A percentile compares a stretch with the other conserved stretches of the same genome.
Conservation (phyloP, 208 protist species). For the Leishmania arabica region DNA sequence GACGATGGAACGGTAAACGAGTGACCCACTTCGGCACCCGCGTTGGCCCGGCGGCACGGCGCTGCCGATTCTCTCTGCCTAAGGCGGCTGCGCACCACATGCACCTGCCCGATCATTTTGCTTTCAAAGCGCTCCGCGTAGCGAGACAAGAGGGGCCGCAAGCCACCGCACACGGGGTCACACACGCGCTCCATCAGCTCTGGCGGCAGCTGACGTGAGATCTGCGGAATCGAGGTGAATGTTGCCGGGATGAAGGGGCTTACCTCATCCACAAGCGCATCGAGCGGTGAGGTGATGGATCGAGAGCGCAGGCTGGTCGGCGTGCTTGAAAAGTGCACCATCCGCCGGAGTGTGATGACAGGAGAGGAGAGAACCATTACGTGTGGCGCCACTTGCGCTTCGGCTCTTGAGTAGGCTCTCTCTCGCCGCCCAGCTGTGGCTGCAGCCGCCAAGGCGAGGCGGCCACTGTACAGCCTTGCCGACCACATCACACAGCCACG, state of each 20-base stretch:
- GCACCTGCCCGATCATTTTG: conserved; percentile 26
- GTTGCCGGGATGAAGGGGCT: conserved; percentile 41
- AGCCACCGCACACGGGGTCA: conserved; percentile 11
- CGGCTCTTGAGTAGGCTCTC: neutral
- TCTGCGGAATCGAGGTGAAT: conserved; percentile 64
- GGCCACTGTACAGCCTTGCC: neutral
- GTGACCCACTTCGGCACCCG: neutral
- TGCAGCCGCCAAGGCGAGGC: neutral
- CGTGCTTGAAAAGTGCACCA: neutral
- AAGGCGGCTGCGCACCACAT: conserved; percentile 12
- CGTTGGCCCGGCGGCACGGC: neutral
- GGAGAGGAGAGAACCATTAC: neutral
- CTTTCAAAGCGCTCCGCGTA: conserved; percentile 25
- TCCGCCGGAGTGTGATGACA: neutral
- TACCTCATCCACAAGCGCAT: conserved; percentile 25
- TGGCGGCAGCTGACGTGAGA: conserved; percentile 44
- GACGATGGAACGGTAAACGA: neutral
- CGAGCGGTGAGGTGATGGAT: neutral
- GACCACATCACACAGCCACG: neutral
- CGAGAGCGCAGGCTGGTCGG: neutral
- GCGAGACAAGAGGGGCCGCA: conserved; percentile 19
- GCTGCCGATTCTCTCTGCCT: neutral
- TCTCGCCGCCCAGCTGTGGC: neutral
- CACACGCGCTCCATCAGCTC: conserved; percentile 56
- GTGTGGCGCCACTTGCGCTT: neutral